phyloP scores from a whole-genome alignment of 768 basidiomycete species.

The Rhodocollybia butyracea region DNA sequence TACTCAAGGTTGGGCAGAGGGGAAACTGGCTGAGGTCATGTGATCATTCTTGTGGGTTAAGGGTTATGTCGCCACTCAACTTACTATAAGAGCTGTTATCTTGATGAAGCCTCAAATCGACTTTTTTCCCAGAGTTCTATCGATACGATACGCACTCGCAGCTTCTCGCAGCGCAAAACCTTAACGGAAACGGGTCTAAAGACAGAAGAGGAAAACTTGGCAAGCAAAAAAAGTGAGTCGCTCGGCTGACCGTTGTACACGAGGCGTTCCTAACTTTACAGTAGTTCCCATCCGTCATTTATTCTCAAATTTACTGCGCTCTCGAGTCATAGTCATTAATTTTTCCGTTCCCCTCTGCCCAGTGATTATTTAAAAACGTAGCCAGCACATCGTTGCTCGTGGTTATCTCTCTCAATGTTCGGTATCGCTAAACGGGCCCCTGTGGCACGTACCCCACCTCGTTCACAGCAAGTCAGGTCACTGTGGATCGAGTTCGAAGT shows the following conservation, averaged over 20 bases:
- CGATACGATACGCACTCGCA: neutral
- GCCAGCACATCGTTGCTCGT: neutral
- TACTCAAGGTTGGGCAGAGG: neutral
- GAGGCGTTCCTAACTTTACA: conserved; percentile 9
- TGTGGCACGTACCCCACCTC: neutral
- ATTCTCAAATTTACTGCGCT: neutral
- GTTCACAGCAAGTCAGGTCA: conserved; percentile 12
- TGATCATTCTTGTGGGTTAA: conserved; percentile 1
- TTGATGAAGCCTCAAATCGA: neutral
- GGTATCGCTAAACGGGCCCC: neutral
- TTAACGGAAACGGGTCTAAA: neutral
- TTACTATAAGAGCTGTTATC: conserved; percentile 3
- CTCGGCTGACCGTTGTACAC: conserved; percentile 9
- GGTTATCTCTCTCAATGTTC: neutral
- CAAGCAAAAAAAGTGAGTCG: neutral
- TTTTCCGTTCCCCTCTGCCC: neutral
- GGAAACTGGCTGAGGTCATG: neutral
- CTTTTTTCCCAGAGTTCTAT: neutral
- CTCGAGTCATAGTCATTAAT: neutral
- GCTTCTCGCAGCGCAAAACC: neutral
- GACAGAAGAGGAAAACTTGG: neutral
- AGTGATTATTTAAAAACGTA: neutral
- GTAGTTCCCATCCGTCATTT: conserved; percentile 4
- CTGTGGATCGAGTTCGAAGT: conserved; percentile 9
- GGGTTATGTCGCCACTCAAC: neutral